phyloP scores from a whole-genome alignment of 805 yeast species.

The Candida maris region DNA sequence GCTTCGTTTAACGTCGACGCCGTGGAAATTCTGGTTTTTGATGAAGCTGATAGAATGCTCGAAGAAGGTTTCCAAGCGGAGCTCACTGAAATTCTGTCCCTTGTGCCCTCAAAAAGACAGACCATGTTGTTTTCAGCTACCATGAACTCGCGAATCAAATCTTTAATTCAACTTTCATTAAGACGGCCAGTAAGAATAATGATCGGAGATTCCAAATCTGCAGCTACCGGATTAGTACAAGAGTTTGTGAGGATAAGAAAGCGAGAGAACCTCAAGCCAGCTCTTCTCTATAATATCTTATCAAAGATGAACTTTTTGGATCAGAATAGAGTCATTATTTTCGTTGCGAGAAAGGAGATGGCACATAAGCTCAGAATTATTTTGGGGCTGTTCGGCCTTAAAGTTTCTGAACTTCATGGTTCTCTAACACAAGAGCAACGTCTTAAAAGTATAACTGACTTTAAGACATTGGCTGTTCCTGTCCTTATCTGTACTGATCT shows the following conservation, averaged over 20 bases:
- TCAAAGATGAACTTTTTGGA: constrained; percentile 56
- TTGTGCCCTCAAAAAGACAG: constrained; percentile 89
- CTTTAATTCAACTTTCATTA: constrained; percentile 80
- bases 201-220: constrained; percentile 95
- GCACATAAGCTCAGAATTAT: constrained; percentile 84
- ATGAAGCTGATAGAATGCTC: constrained; percentile 98
- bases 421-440: constrained; percentile 91
- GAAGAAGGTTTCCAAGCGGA: constrained; percentile 99
- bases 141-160: constrained; percentile 91
- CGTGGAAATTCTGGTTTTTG: constrained; percentile 89
- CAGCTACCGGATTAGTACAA: constrained; percentile 85
- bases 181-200: constrained; percentile 89
- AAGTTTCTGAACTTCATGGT: constrained; percentile 79
- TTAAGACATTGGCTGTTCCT: constrained; percentile 80
- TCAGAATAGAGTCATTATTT: constrained; percentile 77
- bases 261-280: constrained; percentile 79
- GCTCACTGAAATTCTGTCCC: constrained; percentile 79
- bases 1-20: constrained; percentile 87
- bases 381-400: constrained; percentile 69
- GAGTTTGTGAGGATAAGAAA: constrained; percentile 94
- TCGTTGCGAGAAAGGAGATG: constrained; percentile 85
- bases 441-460: constrained; percentile 73
- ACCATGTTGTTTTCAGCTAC: constrained; percentile 95
- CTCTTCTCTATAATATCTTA: constrained; percentile 69
- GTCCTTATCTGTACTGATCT: constrained; percentile 93